phyloP scores from a whole-genome alignment of 2,329 filamentous ascomycete species.

The Claviceps purpurea region DNA sequence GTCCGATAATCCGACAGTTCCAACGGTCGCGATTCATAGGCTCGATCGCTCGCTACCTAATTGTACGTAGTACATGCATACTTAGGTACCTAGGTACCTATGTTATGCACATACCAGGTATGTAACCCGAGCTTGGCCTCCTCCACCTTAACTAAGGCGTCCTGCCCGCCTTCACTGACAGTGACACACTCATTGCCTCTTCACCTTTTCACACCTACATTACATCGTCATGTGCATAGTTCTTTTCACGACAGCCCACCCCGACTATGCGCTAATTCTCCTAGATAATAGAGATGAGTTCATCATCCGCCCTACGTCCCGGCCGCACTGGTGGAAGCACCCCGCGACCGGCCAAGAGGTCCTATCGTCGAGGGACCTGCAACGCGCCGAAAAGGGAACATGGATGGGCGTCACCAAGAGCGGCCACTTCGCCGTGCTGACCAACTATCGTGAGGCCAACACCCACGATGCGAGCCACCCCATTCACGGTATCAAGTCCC shows the following conservation, averaged over 20 bases:
- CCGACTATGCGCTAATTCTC: conserved; percentile 59
- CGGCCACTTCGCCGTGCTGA: conserved; percentile 50
- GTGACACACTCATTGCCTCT: not conserved
- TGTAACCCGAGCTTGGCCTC: too few species aligned
- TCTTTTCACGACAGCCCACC: conserved; percentile 61
- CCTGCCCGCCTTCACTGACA: too few species aligned
- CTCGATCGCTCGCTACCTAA: too few species aligned
- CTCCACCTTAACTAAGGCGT: too few species aligned
- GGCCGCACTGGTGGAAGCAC: conserved; percentile 50
- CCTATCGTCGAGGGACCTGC: conserved; percentile 48
- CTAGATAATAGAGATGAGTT: conserved; percentile 70
- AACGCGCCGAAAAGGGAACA: conserved; percentile 48
- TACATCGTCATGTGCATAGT: conserved; percentile 56
- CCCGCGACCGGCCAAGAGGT: conserved; percentile 28
- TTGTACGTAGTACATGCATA: too few species aligned
- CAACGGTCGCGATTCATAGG: too few species aligned
- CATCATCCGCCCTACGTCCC: conserved; percentile 49
- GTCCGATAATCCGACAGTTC: too few species aligned
- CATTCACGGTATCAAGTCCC: conserved; percentile 40
- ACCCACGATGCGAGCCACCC: conserved; percentile 36
- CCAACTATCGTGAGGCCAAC: conserved; percentile 49
- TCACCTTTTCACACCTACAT: not conserved
- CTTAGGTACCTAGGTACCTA: too few species aligned
- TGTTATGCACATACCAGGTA: too few species aligned
- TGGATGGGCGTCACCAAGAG: conserved; percentile 51